A percentile compares a stretch with the other conserved stretches of the same genome.
Conservation (phyloP, 1,139 yeast species). For the Geotrichum histeridarum region DNA sequence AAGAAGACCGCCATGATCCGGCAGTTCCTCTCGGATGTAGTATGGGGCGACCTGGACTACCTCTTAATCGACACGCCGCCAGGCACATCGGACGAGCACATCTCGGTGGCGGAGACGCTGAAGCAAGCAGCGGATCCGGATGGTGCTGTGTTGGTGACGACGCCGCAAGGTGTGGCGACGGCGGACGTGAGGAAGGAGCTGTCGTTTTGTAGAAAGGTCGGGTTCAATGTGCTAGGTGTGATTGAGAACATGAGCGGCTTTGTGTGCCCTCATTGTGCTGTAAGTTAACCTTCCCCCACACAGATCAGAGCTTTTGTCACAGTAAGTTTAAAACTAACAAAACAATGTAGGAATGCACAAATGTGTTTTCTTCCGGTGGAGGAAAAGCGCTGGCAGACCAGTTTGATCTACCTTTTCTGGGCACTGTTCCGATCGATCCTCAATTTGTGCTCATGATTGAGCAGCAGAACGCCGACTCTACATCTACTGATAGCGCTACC, state of each 20-base stretch:
- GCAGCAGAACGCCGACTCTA: conserved; percentile 27
- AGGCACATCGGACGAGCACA: conserved; percentile 97
- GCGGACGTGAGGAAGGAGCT: conserved; percentile 93
- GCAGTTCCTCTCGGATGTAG: conserved; percentile 84
- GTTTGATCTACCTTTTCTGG: conserved; percentile 62
- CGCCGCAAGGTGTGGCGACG: conserved; percentile 91
- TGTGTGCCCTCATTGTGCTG: conserved; percentile 84
- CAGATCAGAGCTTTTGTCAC: neutral
- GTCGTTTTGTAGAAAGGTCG: conserved; percentile 84
- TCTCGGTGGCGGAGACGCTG: conserved; percentile 89
- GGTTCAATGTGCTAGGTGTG: conserved; percentile 72
- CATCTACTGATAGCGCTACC: conserved; percentile 11
- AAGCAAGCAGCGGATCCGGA: conserved; percentile 69
- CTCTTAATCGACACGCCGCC: conserved; percentile 95
- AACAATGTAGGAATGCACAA: conserved; percentile 52
- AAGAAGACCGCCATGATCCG: conserved; percentile 96
- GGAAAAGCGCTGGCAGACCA: conserved; percentile 65
- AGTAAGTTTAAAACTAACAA: neutral
- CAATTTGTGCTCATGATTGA: conserved; percentile 81
- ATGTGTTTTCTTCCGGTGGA: conserved; percentile 93
- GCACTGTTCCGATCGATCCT: conserved; percentile 91
- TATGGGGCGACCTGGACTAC: conserved; percentile 82
- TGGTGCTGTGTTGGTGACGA: conserved; percentile 92
- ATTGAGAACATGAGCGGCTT: conserved; percentile 97
- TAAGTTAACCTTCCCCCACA: neutral